Evolutionary conservation across 2,329 filamentous ascomycete species (phyloP), one percentile per base, ranked within the genome.

Genomic region (Trichoderma polysporum): DNA sequence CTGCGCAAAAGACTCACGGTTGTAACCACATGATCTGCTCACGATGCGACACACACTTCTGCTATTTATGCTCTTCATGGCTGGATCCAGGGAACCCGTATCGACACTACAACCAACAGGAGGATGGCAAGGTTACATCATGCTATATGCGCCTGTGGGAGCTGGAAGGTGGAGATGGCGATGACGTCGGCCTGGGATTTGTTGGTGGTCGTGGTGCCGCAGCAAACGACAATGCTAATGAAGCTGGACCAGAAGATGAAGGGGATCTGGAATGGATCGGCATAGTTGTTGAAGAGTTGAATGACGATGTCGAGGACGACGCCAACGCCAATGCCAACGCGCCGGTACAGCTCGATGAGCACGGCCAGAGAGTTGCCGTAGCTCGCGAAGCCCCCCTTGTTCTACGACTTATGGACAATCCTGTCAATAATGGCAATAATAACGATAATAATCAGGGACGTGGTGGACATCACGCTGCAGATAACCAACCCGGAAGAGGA

Each of bases 11-110:
- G 82, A 92, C 91, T 1, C 89, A 92, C 74, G 95, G 95, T 45
- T 99, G 95, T 83, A 97, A 97, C 78, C 94, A 97, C 79, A 98
- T 98, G 93, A 91, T 90, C 58, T 97, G 94, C 79, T 92, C 90
- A 77, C 89, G 92, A 70, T 99, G 95, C 81, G 85, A 90, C 60
- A 91, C 92, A 2, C 94, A 98, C 77, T 98, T 97, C 76, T 99
- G 95, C 81, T 98, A 98, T 72, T 85, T 98, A 1, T 98, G 95
- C 75, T 90, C 91, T 0, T 85, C 89, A n/a, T 98, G 92, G 91
- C 84, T 99, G 49, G 86, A 90, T 66, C 87, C 91, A 0, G 83
- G 81, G 19, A 95, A 97, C 72, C 94, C 94, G 1, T 98, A 98
- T 75, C 81, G 85, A 64, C 95, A 99, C 77, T 99, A 94, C 81